A percentile compares a stretch with the other conserved stretches of the same genome.
These are phyloP conservation scores for Sphagnum magellanicum DNA, from an alignment of 228 moss, liverwort and hornwort genomes.

Conservation along the genomic window DNA sequence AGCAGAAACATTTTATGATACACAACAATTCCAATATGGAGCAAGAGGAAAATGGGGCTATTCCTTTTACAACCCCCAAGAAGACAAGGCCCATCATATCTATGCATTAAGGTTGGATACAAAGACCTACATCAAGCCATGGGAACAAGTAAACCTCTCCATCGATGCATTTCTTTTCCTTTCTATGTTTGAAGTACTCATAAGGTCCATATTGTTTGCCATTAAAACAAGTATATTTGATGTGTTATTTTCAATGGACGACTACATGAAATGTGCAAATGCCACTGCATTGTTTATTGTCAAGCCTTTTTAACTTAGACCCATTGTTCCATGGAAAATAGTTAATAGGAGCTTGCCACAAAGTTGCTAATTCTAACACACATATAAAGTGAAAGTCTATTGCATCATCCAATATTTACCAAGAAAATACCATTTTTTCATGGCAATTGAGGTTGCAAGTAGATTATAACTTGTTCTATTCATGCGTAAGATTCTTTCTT, in stretches of 20 bases:
- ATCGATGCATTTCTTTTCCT: not conserved
- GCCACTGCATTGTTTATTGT: not conserved
- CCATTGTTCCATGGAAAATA: not conserved
- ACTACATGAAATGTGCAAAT: no score
- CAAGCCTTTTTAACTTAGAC: not conserved
- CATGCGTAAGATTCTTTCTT: not conserved
- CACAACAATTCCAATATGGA: slow-evolving; percentile 31
- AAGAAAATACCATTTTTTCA: not conserved
- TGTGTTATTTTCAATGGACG: no score
- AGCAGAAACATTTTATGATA: slow-evolving; percentile 29
- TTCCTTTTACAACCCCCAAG: slow-evolving; percentile 4
- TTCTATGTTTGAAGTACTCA: not conserved
- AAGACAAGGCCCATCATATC: slow-evolving; percentile 4
- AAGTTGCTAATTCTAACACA: not conserved
- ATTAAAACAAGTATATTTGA: no score
- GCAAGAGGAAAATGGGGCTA: slow-evolving; percentile 24
- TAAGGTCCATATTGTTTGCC: not conserved
- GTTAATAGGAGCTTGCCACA: not conserved
- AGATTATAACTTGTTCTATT: not conserved
- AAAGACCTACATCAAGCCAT: slow-evolving; percentile 5
- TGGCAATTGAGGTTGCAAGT: not conserved
- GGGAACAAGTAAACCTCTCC: slow-evolving; percentile 6
- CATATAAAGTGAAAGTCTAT: not conserved
- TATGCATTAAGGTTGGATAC: slow-evolving; percentile 2
- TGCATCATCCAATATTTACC: not conserved